phyloP scores from a whole-genome alignment of 176 grass and related monocot species.

The Chrysopogon serrulatus region DNA sequence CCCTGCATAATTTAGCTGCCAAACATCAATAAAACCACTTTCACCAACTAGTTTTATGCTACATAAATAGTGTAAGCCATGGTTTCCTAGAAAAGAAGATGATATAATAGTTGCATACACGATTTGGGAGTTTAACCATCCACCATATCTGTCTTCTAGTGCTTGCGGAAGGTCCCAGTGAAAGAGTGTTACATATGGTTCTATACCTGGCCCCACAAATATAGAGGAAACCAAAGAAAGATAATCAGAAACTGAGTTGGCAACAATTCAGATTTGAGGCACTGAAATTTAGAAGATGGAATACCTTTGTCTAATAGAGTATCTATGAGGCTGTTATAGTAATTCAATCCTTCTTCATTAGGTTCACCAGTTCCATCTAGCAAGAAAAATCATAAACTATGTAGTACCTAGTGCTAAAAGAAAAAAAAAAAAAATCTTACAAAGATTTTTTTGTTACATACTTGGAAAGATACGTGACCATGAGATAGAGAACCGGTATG shows the following conservation, averaged over 20 bases:
- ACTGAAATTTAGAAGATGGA: neutral
- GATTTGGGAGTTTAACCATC: constrained; percentile 82
- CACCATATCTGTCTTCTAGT: constrained; percentile 80
- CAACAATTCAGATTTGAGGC: neutral
- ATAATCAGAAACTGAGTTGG: neutral
- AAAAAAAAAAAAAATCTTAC: neutral
- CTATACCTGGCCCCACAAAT: constrained; percentile 53
- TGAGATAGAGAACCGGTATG: constrained; percentile 95
- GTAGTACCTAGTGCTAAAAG: neutral
- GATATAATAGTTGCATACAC: constrained; percentile 45
- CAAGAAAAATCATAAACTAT: constrained; percentile 24
- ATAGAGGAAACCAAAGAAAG: neutral
- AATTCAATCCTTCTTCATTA: constrained; percentile 80
- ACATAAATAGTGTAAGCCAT: neutral
- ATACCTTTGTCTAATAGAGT: constrained; percentile 66
- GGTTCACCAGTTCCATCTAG: constrained; percentile 87
- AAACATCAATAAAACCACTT: neutral
- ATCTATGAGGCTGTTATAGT: constrained; percentile 87
- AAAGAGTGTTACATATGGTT: constrained; percentile 77
- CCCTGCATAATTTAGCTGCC: constrained; percentile 39
- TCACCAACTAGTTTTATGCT: neutral
- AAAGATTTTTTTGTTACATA: constrained; percentile 48
- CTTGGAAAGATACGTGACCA: constrained; percentile 96
- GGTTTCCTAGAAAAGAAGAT: neutral
- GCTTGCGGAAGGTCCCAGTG: constrained; percentile 94